Evolutionary conservation across 495 filamentous ascomycete genomes (phyloP).

Genomic region (Hypoxylon perforatum): DNA sequence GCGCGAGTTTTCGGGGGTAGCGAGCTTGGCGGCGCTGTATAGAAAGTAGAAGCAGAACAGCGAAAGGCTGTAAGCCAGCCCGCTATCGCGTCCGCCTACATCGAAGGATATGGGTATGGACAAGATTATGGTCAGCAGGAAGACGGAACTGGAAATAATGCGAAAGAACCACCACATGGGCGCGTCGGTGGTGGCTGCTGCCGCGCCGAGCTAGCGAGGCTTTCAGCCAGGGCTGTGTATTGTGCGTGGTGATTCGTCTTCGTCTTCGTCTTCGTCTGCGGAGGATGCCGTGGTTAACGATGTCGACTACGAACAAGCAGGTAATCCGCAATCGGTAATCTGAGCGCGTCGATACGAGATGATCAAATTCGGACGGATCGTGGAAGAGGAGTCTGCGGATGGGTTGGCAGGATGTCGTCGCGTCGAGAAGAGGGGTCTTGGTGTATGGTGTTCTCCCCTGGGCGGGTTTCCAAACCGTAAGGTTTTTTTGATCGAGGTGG

Average conservation of each 20-base stretch:
- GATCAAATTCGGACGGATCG: slow-evolving; percentile 9
- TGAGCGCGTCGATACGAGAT: slow-evolving; percentile 29
- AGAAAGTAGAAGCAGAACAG: slow-evolving; percentile 90
- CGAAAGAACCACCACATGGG: slow-evolving; percentile 77
- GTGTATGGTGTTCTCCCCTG: slow-evolving; percentile 15
- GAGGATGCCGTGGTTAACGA: slow-evolving; percentile 9
- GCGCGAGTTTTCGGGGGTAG: slow-evolving; percentile 82
- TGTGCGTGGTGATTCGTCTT: slow-evolving; percentile 6
- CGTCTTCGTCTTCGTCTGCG: slow-evolving; percentile 10
- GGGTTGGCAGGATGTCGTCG: slow-evolving; percentile 26
- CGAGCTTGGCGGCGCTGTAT: slow-evolving; percentile 81
- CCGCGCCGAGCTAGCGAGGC: slow-evolving; percentile 49
- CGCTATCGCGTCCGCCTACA: slow-evolving; percentile 93
- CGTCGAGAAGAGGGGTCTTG: slow-evolving; percentile 32
- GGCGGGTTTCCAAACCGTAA: slow-evolving; percentile 13
- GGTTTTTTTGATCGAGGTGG: slow-evolving; percentile 35
- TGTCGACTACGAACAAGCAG: no score
- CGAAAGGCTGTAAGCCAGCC: slow-evolving; percentile 89
- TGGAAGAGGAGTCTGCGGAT: slow-evolving; percentile 21
- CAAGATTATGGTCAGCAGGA: slow-evolving; percentile 87
- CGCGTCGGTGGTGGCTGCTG: slow-evolving; percentile 52
- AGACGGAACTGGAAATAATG: slow-evolving; percentile 77
- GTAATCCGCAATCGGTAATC: no score
- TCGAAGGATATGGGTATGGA: slow-evolving; percentile 96
- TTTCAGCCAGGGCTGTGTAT: slow-evolving; percentile 43